Conservation (phyloP, 768 basidiomycete genomes). For the Gyrodon lividus region DNA sequence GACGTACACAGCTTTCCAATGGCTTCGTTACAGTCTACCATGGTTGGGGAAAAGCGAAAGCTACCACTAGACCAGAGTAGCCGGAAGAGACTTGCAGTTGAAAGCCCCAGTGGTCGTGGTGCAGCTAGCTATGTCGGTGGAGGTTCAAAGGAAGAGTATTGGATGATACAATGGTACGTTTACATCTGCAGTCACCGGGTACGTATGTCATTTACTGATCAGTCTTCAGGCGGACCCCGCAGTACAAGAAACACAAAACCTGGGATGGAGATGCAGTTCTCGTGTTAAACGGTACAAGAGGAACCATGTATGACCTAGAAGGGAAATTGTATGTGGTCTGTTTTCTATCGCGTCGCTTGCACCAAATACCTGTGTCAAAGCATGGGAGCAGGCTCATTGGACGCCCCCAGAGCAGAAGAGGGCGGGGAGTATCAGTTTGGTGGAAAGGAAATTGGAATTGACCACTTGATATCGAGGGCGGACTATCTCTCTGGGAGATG, state of each 20-base stretch:
- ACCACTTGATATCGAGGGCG: constrained; percentile 49
- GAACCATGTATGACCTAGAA: constrained; percentile 58
- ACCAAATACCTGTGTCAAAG: constrained; percentile 31
- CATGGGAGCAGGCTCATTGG: constrained; percentile 50
- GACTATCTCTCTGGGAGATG: constrained; percentile 67
- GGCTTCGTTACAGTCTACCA: constrained; percentile 17
- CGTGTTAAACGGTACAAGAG: constrained; percentile 45
- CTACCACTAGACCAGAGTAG: constrained; percentile 19
- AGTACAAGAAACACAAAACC: constrained; percentile 82
- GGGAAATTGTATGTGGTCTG: constrained; percentile 56
- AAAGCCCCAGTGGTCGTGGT: constrained; percentile 11
- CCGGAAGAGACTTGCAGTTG: constrained; percentile 31
- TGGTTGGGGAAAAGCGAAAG: constrained; percentile 32
- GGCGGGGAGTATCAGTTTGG: constrained; percentile 42
- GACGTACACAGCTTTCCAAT: constrained; percentile 10
- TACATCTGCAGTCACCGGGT: background rate
- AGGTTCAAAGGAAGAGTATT: constrained; percentile 42
- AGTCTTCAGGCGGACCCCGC: constrained; percentile 56
- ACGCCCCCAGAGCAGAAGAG: constrained; percentile 35
- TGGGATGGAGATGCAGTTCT: constrained; percentile 87
- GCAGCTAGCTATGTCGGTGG: constrained; percentile 12
- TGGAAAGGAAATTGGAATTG: constrained; percentile 65
- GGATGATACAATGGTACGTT: constrained; percentile 78
- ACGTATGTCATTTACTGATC: background rate
- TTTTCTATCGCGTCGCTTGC: background rate